Evolutionary conservation across 2,329 filamentous ascomycete genomes (phyloP).

Genomic region (Xylariaceae sp.): DNA sequence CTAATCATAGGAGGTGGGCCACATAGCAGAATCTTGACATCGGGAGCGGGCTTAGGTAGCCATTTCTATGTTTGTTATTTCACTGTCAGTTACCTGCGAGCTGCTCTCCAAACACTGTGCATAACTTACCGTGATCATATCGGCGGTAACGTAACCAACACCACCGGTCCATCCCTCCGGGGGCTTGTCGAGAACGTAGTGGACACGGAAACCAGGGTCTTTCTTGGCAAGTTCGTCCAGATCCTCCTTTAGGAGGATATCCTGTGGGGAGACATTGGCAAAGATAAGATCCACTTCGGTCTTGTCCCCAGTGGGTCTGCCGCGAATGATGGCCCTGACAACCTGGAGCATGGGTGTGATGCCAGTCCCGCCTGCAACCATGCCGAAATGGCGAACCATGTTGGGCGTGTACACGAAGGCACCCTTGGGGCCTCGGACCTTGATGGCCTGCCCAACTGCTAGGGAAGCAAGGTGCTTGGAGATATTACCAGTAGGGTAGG

Average conservation of each 20-base stretch:
- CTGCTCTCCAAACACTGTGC: no score
- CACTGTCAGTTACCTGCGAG: conserved; percentile 2
- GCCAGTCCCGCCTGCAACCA: conserved; percentile 95
- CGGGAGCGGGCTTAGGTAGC: conserved; percentile 74
- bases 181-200: conserved; percentile 96
- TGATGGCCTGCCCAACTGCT: conserved; percentile 78
- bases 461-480: conserved; percentile 85
- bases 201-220: conserved; percentile 76
- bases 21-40: conserved; percentile 92
- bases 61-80: conserved; percentile 50
- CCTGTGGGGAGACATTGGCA: conserved; percentile 88
- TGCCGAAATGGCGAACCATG: conserved; percentile 93
- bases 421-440: conserved; percentile 89
- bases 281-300: conserved; percentile 95
- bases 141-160: conserved; percentile 88
- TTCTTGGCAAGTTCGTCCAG: conserved; percentile 72
- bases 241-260: conserved; percentile 91
- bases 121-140: conserved; percentile 86
- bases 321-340: conserved; percentile 81
- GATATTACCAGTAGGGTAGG: conserved; percentile 96
- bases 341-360: conserved; percentile 99
- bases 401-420: conserved; percentile 97
- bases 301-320: conserved; percentile 69
- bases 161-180: conserved; percentile 87
- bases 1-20: conserved; percentile 95